These are phyloP conservation scores for Candida anutae DNA, from an alignment of 1,139 yeast genomes.

Conservation along the genomic window DNA sequence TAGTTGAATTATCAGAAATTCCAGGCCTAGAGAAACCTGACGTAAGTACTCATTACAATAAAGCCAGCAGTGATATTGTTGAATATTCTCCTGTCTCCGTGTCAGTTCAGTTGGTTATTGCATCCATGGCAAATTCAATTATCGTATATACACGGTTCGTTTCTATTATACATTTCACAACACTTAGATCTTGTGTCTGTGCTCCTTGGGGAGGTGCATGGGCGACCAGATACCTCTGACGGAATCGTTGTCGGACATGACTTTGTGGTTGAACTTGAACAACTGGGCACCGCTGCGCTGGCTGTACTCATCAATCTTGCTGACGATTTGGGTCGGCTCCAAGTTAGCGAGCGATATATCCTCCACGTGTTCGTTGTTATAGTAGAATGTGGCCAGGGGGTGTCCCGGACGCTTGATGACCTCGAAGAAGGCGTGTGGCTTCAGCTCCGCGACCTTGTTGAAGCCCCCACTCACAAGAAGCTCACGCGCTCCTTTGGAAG, in stretches of 20 bases:
- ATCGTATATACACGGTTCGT: too few relatives aligned
- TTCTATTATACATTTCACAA: not conserved
- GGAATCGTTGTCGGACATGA: conserved; percentile 69
- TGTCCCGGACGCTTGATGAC: conserved; percentile 70
- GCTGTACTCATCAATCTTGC: conserved; percentile 48
- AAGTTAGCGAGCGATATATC: conserved; percentile 48
- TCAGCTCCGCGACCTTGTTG: conserved; percentile 45
- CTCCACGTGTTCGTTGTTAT: conserved; percentile 13
- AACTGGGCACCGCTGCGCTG: conserved; percentile 35
- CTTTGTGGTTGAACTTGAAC: conserved; percentile 53
- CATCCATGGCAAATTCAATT: too few relatives aligned
- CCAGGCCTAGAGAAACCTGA: too few relatives aligned
- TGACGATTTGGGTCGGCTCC: conserved; percentile 51
- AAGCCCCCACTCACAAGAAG: conserved; percentile 51
- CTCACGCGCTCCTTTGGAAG: conserved; percentile 76
- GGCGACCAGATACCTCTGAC: conserved; percentile 99
- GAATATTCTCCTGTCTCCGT: too few relatives aligned
- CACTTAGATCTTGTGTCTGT: conserved; percentile 56
- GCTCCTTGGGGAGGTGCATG: conserved; percentile 65
- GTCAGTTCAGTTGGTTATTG: too few relatives aligned
- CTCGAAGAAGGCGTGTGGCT: conserved; percentile 67
- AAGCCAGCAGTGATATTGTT: too few relatives aligned
- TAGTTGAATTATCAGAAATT: too few relatives aligned
- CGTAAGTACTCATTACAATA: too few relatives aligned
- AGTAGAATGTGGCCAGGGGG: conserved; percentile 47